Evolutionary conservation across 805 yeast genomes (phyloP), one percentile per base, ranked within the genome.

Genomic region (Lipomyces kockii): DNA sequence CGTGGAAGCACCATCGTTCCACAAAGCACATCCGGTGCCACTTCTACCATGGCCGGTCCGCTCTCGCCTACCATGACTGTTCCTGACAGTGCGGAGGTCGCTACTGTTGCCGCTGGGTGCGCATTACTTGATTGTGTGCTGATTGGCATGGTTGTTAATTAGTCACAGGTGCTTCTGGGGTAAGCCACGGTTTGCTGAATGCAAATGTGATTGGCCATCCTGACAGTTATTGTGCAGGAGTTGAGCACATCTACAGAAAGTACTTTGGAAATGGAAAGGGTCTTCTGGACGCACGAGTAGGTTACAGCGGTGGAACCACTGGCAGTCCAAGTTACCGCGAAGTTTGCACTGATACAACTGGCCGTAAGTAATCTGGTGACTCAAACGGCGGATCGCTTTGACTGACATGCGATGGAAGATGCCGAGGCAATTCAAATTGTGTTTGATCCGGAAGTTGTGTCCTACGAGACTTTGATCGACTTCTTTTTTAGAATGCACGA

Each of bases 401-500:
- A 62, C 34, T 29, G 27, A 43, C 29, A 53, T 27, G 20, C 29
- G 20, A 12, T 51, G 20, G 7, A 17, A 69, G 72, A 85, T 64
- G 97, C 97, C 4, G 99, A 94, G 77, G 88, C 90, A 5, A 79
- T 94, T 25, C 97, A 94, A 78, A 82, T 94, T 12, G 83, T 94
- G 0, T 95, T 85, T 74, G 93, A 92, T 74, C 97, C 97, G 29
- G 71, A 82, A 2, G 71, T 78, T n/a, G 83, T 91, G 1, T 68
- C 85, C 2, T 83, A 87, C 74, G 84, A 79, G 64, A 90, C 89
- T 35, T 79, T 94, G 57, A 79, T 91, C 55, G 93, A 89, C 64
- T 91, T 93, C 73, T 95, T 94, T 82, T 93, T 92, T 81, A 83
- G 89, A 74, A 91, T 92, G 77, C 99, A 94, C 78, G 98, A 95